A percentile compares a stretch with the other conserved stretches of the same genome.
phyloP scores from a whole-genome alignment of 331 rosid species.

The Stylosanthes scabra region DNA sequence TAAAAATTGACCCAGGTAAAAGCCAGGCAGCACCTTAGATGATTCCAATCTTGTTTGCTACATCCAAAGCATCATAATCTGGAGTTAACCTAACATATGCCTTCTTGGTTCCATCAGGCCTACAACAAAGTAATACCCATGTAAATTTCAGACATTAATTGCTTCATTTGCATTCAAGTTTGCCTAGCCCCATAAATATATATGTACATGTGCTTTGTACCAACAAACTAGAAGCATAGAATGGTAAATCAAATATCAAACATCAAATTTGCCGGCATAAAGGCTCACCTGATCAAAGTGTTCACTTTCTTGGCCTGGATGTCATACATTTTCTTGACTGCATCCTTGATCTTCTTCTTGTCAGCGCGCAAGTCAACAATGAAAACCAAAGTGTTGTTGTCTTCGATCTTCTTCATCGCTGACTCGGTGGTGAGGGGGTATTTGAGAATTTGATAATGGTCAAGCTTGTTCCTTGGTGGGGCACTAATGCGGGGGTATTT shows the following conservation, averaged over 20 bases:
- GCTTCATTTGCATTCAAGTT: not conserved
- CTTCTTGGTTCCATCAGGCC: constrained; percentile 95
- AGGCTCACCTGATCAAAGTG: constrained; percentile 75
- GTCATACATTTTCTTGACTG: constrained; percentile 89
- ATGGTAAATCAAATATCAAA: not conserved
- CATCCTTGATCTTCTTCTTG: constrained; percentile 90
- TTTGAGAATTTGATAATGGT: constrained; percentile 77
- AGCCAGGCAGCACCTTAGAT: constrained; percentile 51
- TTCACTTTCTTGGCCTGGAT: constrained; percentile 90
- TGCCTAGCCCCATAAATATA: not conserved
- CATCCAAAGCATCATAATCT: constrained; percentile 87
- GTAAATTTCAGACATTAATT: not conserved
- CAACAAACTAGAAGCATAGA: not conserved
- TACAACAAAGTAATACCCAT: constrained; percentile 34
- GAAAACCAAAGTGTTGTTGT: constrained; percentile 87
- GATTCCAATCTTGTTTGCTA: constrained; percentile 91
- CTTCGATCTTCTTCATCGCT: constrained; percentile 87
- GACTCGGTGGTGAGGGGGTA: constrained; percentile 86
- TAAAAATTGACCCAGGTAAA: not conserved
- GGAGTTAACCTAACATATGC: constrained; percentile 91
- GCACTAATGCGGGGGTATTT: constrained; percentile 90
- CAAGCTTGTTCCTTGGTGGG: constrained; percentile 80
- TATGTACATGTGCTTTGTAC: not conserved
- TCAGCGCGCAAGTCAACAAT: constrained; percentile 84
- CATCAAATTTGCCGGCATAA: not conserved